These are phyloP conservation scores for Aspergillus sergii DNA, from an alignment of 2,329 filamentous ascomycete species.

Conservation along the genomic window DNA sequence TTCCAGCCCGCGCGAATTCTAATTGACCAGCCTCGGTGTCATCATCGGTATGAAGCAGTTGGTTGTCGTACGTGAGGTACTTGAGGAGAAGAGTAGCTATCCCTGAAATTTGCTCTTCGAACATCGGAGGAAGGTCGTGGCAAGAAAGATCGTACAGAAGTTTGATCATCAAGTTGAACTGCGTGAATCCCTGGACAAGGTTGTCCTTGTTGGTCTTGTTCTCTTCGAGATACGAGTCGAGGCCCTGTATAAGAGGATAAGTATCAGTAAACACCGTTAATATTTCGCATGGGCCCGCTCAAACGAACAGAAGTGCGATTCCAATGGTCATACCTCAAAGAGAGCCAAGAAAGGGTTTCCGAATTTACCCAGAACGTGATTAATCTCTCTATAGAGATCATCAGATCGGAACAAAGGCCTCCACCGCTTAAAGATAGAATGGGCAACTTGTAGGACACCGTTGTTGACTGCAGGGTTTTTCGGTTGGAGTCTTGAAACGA, in stretches of 20 bases:
- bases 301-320: background rate
- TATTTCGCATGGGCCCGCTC: background rate
- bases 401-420: conserved; percentile 91
- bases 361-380: conserved; percentile 88
- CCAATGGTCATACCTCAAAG: conserved; percentile 62
- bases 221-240: conserved; percentile 64
- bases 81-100: conserved; percentile 85
- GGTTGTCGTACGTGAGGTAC: conserved; percentile 87
- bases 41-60: conserved; percentile 79
- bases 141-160: conserved; percentile 96
- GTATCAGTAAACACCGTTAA: conserved; percentile 1
- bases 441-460: conserved; percentile 93
- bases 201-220: conserved; percentile 74
- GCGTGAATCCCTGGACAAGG: conserved; percentile 78
- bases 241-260: conserved; percentile 36
- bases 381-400: conserved; percentile 90
- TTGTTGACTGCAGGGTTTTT: conserved; percentile 84
- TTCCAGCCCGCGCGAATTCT: conserved; percentile 88
- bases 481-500: conserved; percentile 82
- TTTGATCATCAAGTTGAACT: conserved; percentile 85
- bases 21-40: conserved; percentile 84
- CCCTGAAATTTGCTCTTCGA: conserved; percentile 81
- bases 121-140: conserved; percentile 91
- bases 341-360: conserved; percentile 80
- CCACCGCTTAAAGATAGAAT: conserved; percentile 97